These are phyloP conservation scores for Xylariaceae sp. DNA, from an alignment of 2,329 filamentous ascomycete species.

Conservation along the genomic window DNA sequence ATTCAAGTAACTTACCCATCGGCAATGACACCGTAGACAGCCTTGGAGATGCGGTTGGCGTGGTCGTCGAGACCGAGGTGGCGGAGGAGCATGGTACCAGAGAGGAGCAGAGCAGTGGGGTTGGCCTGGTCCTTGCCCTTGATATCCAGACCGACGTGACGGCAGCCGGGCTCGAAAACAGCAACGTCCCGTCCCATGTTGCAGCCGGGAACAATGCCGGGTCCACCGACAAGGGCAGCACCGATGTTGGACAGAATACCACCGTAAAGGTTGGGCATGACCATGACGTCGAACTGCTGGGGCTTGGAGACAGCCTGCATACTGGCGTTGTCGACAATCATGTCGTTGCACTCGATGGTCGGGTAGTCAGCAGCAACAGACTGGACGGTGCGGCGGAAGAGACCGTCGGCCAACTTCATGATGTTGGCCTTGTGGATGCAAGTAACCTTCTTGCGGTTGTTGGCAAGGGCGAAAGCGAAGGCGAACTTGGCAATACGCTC, in stretches of 20 bases:
- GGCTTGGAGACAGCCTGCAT: slow-evolving; percentile 97
- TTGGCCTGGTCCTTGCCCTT: slow-evolving; percentile 99
- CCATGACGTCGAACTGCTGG: slow-evolving; percentile 99
- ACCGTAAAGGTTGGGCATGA: slow-evolving; percentile 99
- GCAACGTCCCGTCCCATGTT: slow-evolving; percentile 99
- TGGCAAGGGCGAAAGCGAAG: slow-evolving; percentile 94
- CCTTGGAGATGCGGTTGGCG: slow-evolving; percentile 95
- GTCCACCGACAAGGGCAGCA: slow-evolving; percentile 91
- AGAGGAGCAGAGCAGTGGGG: slow-evolving; percentile 91
- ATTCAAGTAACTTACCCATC: slow-evolving; percentile 64
- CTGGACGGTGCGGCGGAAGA: slow-evolving; percentile 98
- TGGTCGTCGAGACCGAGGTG: slow-evolving; percentile 97
- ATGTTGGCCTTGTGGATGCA: slow-evolving; percentile 99
- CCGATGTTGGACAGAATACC: slow-evolving; percentile 99
- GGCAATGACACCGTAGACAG: slow-evolving; percentile 70
- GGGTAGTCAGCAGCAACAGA: slow-evolving; percentile 90
- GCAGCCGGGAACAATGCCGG: slow-evolving; percentile 94
- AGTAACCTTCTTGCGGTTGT: slow-evolving; percentile 98
- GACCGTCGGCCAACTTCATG: slow-evolving; percentile 98
- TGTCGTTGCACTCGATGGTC: slow-evolving; percentile 92
- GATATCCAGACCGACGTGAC: slow-evolving; percentile 98
- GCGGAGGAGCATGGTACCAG: slow-evolving; percentile 92
- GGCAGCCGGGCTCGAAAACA: slow-evolving; percentile 97
- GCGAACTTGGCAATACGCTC: slow-evolving; percentile 99
- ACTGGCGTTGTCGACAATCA: slow-evolving; percentile 99